Conservation (phyloP, 1,284 basidiomycete genomes). For the Erythrobasidium hasegawianum region DNA sequence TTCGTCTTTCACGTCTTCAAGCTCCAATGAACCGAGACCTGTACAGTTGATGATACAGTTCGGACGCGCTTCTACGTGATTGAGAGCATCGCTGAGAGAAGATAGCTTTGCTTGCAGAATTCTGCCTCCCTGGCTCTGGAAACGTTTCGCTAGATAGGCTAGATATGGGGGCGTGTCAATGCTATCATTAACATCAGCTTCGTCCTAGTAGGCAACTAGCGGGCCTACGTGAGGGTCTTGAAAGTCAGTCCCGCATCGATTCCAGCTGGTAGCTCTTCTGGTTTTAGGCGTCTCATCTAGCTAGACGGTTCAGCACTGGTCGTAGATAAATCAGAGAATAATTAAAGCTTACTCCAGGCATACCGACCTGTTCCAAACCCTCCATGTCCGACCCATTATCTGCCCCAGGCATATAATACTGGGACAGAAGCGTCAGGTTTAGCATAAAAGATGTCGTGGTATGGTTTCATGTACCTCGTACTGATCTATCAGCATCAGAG, state of each 20-base stretch:
- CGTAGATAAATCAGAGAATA: too few species aligned
- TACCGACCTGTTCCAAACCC: conserved; percentile 8
- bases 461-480: conserved; percentile 8
- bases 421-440: not conserved
- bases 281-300: conserved; percentile 24
- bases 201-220: conserved; percentile 54
- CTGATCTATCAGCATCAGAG: conserved; percentile 29
- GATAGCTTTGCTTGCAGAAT: conserved; percentile 53
- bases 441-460: not conserved
- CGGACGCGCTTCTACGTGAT: not conserved
- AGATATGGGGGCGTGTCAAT: conserved; percentile 67
- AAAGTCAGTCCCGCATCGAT: conserved; percentile 34
- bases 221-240: conserved; percentile 56
- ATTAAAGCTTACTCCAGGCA: conserved; percentile 26
- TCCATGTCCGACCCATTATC: conserved; percentile 30
- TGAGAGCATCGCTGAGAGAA: conserved; percentile 12
- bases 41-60: conserved; percentile 39
- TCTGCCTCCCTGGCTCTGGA: conserved; percentile 60
- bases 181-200: conserved; percentile 56
- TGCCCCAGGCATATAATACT: conserved; percentile 10
- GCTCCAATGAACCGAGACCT: conserved; percentile 39
- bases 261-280: conserved; percentile 29
- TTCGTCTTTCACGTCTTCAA: conserved; percentile 55
- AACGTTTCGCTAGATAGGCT: conserved; percentile 62
- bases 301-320: not conserved